Percentiles rank a stretch among this genome's conserved stretches.
These are phyloP conservation scores for Yamadazyma diddensiae DNA, from an alignment of 1,139 yeast species.

Conservation along the genomic window DNA sequence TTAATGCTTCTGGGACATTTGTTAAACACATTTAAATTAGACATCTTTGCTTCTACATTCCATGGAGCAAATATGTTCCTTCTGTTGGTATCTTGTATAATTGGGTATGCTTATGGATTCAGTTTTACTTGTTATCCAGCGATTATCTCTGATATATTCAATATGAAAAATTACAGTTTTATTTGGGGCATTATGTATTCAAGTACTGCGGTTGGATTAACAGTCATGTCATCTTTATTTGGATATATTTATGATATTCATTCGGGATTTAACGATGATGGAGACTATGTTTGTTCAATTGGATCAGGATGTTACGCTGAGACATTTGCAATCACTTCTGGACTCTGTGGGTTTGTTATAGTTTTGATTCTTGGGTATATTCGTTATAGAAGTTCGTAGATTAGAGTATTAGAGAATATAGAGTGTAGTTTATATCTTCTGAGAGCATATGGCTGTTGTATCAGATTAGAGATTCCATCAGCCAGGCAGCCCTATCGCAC, in stretches of 20 bases:
- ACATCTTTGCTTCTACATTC: constrained; percentile 22
- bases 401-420: too few species aligned
- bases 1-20: constrained; percentile 41
- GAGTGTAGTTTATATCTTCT: too few species aligned
- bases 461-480: too few species aligned
- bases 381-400: constrained; percentile 7
- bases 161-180: constrained; percentile 68
- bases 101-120: constrained; percentile 79
- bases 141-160: constrained; percentile 73
- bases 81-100: constrained; percentile 50
- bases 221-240: constrained; percentile 39
- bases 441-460: too few species aligned
- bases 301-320: constrained; percentile 39
- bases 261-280: constrained; percentile 29
- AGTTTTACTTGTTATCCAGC: constrained; percentile 82
- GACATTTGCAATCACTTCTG: constrained; percentile 35
- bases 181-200: constrained; percentile 78
- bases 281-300: constrained; percentile 31
- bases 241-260: constrained; percentile 36
- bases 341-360: constrained; percentile 24
- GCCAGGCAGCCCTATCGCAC: too few species aligned
- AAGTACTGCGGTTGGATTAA: constrained; percentile 42
- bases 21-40: constrained; percentile 31
- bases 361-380: constrained; percentile 24
- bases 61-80: constrained; percentile 33